Percentiles rank a stretch among this genome's conserved stretches.
Conservation (phyloP, 2,329 filamentous ascomycete genomes). For the Coniochaeta prunicola region DNA sequence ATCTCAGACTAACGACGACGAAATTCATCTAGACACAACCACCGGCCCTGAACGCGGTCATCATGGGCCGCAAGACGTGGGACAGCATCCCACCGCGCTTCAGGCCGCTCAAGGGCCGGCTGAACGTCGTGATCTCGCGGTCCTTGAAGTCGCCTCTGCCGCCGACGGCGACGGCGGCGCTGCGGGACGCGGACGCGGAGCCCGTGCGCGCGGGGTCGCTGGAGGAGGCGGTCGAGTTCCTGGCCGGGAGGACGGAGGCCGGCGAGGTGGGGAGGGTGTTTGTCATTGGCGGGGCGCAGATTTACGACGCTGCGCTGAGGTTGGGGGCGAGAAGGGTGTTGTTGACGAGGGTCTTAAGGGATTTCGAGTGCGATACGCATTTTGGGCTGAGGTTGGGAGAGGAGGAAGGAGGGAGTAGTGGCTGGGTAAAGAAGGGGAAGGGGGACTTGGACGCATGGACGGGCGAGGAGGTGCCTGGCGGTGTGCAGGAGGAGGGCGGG, state of each 20-base stretch:
- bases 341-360: conserved; percentile 59
- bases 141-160: conserved; percentile 26
- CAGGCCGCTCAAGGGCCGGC: conserved; percentile 68
- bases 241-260: conserved; percentile 25
- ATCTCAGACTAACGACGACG: no score
- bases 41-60: conserved; percentile 60
- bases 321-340: conserved; percentile 56
- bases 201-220: conserved; percentile 53
- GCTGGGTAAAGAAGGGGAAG: conserved; percentile 48
- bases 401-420: conserved; percentile 22
- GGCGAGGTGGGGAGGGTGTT: conserved; percentile 54
- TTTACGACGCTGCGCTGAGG: conserved; percentile 67
- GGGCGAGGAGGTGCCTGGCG: conserved; percentile 54
- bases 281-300: conserved; percentile 83
- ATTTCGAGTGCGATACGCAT: conserved; percentile 71
- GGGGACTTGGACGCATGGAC: conserved; percentile 54
- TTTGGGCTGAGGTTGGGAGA: conserved; percentile 55
- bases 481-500: conserved; percentile 53
- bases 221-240: conserved; percentile 45
- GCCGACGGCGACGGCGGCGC: conserved; percentile 7
- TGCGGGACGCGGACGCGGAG: conserved; percentile 38
- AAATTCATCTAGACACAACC: conserved; percentile 19
- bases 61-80: conserved; percentile 98
- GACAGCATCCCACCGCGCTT: conserved; percentile 76
- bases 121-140: conserved; percentile 76